Conservation (phyloP, 129 eudicot genomes). For the Mikania micrantha region DNA sequence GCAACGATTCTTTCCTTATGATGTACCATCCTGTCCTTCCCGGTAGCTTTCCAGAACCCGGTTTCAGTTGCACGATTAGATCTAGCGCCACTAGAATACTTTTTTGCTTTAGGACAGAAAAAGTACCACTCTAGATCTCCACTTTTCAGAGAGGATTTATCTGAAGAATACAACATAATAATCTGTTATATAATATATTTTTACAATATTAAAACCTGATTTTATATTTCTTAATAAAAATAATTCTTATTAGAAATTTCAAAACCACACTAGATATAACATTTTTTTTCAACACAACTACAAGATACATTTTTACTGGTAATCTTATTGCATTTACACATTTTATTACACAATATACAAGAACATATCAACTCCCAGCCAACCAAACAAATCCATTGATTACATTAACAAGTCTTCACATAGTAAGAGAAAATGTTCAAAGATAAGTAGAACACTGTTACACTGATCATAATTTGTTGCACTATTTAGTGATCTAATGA, state of each 20-base stretch:
- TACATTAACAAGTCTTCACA: too few relatives aligned
- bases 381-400: neutral
- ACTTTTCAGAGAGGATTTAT: slow-evolving; percentile 42
- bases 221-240: too few relatives aligned
- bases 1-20: slow-evolving; percentile 41
- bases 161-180: slow-evolving; percentile 25
- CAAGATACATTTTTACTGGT: neutral
- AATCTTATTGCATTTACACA: neutral
- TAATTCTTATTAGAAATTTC: neutral
- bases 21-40: slow-evolving; percentile 51
- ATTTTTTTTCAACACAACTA: neutral
- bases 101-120: slow-evolving; percentile 64
- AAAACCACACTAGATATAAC: neutral
- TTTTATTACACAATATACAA: neutral
- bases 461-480: too few relatives aligned
- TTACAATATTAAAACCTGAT: neutral
- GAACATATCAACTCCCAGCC: neutral
- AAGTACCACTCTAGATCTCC: slow-evolving; percentile 79
- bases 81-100: slow-evolving; percentile 57
- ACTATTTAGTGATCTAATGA: too few relatives aligned
- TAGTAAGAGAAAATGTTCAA: neutral
- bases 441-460: too few relatives aligned
- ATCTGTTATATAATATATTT: neutral
- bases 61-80: slow-evolving; percentile 52
- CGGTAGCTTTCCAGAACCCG: slow-evolving; percentile 82